Base-by-base conservation (phyloP, 1,284 basidiomycete genomes). In the Pseudozyma thailandica region DNA sequence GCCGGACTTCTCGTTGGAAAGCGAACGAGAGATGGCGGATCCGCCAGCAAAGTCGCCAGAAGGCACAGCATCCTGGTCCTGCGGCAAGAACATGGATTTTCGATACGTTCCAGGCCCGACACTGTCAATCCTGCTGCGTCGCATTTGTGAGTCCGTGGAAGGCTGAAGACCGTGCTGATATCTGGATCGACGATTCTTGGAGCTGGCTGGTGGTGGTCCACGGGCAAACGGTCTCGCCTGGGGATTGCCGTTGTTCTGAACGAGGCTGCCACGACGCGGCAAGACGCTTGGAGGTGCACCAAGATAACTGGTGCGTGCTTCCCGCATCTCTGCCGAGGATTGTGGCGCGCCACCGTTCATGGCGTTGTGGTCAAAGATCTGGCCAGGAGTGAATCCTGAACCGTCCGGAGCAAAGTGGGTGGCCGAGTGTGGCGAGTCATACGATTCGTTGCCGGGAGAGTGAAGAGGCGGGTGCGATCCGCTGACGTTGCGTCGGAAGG, bases 61-160 rank as follows among this genome's bases (percentile, higher is more conserved):
- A 2, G 48, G 35, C 37, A 42, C 33, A 18, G 65, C 51, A 21
- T 60, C 63, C 26, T 54, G 45, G 10, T 59, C 52, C 3, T 46
- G 33, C 15, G 48, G 44, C 45, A 74, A 38, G 37, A 60, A 74
- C 72, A 74, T 74, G 26, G 66, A 71, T 35, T 74, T 74, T 21
- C 72, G 57, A 20, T 74, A 74, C 20, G 69, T 74, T 12, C 72
- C 72, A n/a, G 72, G 68, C 5, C 72, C 72, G 7, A 74, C 49
- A 28, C 63, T 68, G 51, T 74, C 72, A 56, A 74, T 74, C 6
- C 69, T 50, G 51, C 72, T 74, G n/a, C 63, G 46, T 48, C 72
- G 49, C 41, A 28, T 39, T 1, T 33, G 35, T 4, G 63, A 43
- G 18, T 42, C 45, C 1, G 54, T 44, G 2, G 51, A 57, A 4